Evolutionary conservation across 331 rosid species (phyloP).

Genomic region (Stylosanthes scabra): DNA sequence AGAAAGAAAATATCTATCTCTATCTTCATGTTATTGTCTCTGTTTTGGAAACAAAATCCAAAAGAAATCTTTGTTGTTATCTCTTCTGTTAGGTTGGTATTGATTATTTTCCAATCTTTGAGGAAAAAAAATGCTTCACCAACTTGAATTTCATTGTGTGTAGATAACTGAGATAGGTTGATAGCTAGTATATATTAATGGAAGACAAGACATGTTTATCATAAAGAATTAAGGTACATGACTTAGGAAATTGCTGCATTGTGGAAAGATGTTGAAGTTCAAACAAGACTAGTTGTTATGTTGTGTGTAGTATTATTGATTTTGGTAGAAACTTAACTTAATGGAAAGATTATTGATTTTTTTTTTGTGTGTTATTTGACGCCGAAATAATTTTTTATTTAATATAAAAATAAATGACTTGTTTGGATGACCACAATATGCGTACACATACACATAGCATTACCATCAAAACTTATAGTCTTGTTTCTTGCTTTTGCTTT

Average conservation of each 20-base stretch:
- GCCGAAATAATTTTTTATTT: no score
- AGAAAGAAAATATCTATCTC: no score
- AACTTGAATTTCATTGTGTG: background rate
- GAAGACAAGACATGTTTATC: background rate
- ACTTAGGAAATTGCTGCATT: constrained; percentile 7
- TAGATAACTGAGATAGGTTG: no score
- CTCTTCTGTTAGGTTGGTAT: background rate
- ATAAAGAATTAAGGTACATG: background rate
- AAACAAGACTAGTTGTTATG: background rate
- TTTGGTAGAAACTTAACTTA: constrained; percentile 6
- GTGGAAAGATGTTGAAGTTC: background rate
- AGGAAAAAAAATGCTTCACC: background rate
- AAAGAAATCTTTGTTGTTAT: no score
- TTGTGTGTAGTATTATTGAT: background rate
- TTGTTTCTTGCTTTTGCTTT: constrained; percentile 19
- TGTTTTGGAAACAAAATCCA: no score
- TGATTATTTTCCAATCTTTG: background rate
- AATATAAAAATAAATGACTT: no score
- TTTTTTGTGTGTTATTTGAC: no score
- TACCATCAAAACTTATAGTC: background rate
- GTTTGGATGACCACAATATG: no score
- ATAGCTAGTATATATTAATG: background rate
- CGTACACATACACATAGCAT: no score
- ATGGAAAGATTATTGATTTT: no score
- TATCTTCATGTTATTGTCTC: no score